Evolutionary conservation across 768 basidiomycete species (phyloP).

Genomic region (Tremella mesenterica): DNA sequence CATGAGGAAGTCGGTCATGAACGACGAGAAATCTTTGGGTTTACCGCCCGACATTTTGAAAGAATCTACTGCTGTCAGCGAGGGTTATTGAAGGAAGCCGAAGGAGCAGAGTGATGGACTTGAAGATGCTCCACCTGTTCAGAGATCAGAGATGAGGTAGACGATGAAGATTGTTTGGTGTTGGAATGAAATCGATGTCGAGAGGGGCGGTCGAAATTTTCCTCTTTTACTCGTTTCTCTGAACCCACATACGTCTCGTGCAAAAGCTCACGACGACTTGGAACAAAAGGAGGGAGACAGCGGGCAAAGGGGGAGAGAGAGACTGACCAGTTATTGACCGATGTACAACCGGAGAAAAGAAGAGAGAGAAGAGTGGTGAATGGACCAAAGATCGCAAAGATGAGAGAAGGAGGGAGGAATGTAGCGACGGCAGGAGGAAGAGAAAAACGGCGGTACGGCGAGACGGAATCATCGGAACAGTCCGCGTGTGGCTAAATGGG

Average conservation of each 20-base stretch:
- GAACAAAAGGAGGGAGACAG: too few species aligned
- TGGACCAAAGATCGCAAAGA: constrained; percentile 1
- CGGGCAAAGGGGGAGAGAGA: too few species aligned
- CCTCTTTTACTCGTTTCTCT: too few species aligned
- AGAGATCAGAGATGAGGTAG: not conserved
- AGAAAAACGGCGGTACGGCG: not conserved
- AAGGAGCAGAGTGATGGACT: not conserved
- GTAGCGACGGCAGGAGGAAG: not conserved
- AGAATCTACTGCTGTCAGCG: constrained; percentile 22
- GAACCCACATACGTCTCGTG: too few species aligned
- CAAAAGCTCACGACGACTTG: too few species aligned
- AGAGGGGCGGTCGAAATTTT: not conserved
- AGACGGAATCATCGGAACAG: not conserved
- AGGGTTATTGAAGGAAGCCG: not conserved
- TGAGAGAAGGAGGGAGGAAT: constrained; percentile 6
- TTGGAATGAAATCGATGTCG: not conserved
- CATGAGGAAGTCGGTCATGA: constrained; percentile 53
- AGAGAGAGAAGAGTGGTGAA: constrained; percentile 8
- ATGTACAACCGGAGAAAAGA: not conserved
- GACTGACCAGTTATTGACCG: too few species aligned
- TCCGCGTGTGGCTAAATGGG: not conserved
- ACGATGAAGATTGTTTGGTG: not conserved
- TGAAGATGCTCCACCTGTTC: not conserved
- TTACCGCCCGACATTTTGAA: constrained; percentile 47
- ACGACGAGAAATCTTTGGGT: constrained; percentile 84